These are phyloP conservation scores for Xylariaceae sp. DNA, from an alignment of 2,329 filamentous ascomycete species.

Conservation along the genomic window DNA sequence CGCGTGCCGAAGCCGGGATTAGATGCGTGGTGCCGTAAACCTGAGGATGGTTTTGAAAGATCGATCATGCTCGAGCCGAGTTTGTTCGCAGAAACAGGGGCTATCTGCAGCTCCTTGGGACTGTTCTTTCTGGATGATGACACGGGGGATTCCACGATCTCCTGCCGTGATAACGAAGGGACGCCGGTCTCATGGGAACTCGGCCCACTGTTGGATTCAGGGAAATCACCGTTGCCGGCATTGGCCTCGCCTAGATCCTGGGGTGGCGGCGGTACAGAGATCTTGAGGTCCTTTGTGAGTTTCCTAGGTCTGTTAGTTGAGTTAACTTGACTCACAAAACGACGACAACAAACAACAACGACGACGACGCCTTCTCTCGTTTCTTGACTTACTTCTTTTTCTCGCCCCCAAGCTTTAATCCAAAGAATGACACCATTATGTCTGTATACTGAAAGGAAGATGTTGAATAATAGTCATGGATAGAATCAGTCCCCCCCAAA, in stretches of 20 bases:
- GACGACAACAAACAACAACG: slow-evolving; percentile 1
- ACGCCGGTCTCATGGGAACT: slow-evolving; percentile 14
- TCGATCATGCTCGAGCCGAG: slow-evolving; percentile 44
- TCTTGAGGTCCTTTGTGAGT: slow-evolving; percentile 31
- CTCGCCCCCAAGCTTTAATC: slow-evolving; percentile 47
- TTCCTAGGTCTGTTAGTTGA: slow-evolving; percentile 29
- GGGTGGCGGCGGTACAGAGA: slow-evolving; percentile 20
- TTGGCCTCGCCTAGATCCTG: slow-evolving; percentile 20
- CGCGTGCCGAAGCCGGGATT: slow-evolving; percentile 32
- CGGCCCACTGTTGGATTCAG: slow-evolving; percentile 13
- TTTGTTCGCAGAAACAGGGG: slow-evolving; percentile 35
- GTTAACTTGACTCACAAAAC: not conserved
- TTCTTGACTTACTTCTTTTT: slow-evolving; percentile 48
- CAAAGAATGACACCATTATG: slow-evolving; percentile 55
- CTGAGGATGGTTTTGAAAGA: slow-evolving; percentile 31
- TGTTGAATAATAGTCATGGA: not conserved
- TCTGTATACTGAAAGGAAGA: not conserved
- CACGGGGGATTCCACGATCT: slow-evolving; percentile 36
- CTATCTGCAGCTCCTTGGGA: slow-evolving; percentile 25
- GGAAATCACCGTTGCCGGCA: slow-evolving; percentile 8
- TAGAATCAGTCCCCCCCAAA: slow-evolving; percentile 9
- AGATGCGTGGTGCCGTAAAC: slow-evolving; percentile 29
- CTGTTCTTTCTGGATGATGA: slow-evolving; percentile 21
- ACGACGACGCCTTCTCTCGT: not conserved
- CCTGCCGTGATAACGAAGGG: slow-evolving; percentile 34